These are phyloP conservation scores for Rhizophora apiculata DNA, from an alignment of 345 rosid species.

Conservation along the genomic window DNA sequence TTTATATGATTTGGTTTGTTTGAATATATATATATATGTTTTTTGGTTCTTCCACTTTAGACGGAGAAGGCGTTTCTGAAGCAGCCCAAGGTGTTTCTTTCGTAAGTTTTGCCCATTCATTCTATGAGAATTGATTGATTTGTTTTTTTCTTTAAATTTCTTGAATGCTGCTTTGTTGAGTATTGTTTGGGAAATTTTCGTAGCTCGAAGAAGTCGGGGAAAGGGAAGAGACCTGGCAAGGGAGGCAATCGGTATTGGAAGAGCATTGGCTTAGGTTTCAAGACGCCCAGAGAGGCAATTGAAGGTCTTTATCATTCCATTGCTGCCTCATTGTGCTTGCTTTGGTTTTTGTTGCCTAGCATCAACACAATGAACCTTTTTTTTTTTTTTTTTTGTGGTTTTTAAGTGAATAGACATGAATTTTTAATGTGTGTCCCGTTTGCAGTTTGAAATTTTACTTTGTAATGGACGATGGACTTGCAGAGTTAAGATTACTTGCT, in stretches of 20 bases:
- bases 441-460: too few relatives aligned
- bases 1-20: neutral
- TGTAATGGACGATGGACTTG: too few relatives aligned
- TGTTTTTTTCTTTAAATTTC: neutral
- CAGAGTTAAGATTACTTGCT: too few relatives aligned
- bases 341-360: neutral
- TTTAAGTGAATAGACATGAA: neutral
- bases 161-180: neutral
- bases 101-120: constrained; percentile 27
- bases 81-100: constrained; percentile 77
- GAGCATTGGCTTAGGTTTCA: constrained; percentile 82
- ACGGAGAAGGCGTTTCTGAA: constrained; percentile 83
- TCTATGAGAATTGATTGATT: neutral
- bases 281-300: constrained; percentile 82
- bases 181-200: constrained; percentile 1
- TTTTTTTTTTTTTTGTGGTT: neutral
- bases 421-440: too few relatives aligned
- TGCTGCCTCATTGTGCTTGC: neutral
- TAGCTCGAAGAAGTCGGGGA: constrained; percentile 72
- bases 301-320: constrained; percentile 46
- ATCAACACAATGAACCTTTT: neutral
- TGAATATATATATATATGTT: neutral
- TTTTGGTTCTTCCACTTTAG: constrained; percentile 22
- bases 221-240: constrained; percentile 90
- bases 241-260: constrained; percentile 84